Conservation (phyloP, 1,139 yeast genomes). For the Magnusiomyces fungicola region DNA sequence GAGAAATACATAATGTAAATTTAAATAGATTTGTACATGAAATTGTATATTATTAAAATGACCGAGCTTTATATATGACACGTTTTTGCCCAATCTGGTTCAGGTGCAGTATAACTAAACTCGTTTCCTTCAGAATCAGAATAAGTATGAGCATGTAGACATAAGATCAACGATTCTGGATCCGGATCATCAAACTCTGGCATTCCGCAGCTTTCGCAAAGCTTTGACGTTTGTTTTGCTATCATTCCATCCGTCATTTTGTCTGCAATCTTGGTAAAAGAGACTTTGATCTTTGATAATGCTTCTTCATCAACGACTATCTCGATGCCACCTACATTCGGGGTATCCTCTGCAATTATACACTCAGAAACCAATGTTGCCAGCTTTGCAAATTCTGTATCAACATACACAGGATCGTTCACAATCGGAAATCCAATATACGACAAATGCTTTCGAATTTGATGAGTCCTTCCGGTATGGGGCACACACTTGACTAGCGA, state of each 20-base stretch:
- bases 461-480: conserved; percentile 69
- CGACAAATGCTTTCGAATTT: conserved; percentile 65
- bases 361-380: too few species aligned
- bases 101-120: conserved; percentile 5
- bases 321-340: too few species aligned
- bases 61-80: not conserved
- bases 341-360: too few species aligned
- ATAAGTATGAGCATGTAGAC: conserved; percentile 54
- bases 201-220: conserved; percentile 7
- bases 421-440: conserved; percentile 60
- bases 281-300: not conserved
- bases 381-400: not conserved
- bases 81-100: conserved; percentile 11
- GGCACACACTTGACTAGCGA: conserved; percentile 62
- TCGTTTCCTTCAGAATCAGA: conserved; percentile 26
- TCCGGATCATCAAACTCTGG: conserved; percentile 26
- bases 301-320: too few species aligned
- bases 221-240: not conserved
- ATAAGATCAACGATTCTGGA: conserved; percentile 38
- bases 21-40: not conserved
- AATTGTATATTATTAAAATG: conserved; percentile 24
- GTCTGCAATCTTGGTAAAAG: not conserved
- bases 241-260: not conserved
- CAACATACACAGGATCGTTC: conserved; percentile 56
- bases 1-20: not conserved